Evolutionary conservation across 75 land plant species (phyloP).

Genomic region (Selaginella tamariscina): DNA sequence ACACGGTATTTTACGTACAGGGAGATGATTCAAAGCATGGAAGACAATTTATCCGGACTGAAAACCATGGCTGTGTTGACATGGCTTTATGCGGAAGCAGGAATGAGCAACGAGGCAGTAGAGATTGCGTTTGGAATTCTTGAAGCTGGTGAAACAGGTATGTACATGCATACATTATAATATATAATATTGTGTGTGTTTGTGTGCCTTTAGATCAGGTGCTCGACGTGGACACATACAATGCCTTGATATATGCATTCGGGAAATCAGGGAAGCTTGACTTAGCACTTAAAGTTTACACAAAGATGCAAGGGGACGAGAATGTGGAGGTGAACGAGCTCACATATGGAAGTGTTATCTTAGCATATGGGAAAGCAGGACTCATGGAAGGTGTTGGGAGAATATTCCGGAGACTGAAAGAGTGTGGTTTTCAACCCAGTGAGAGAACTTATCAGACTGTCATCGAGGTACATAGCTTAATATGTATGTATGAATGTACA

Average conservation of each 20-base stretch:
- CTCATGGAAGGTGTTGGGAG: slow-evolving; percentile 64
- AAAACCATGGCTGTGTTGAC: background rate
- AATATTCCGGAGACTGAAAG: slow-evolving; percentile 48
- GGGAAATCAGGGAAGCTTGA: slow-evolving; percentile 44
- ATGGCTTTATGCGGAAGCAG: slow-evolving; percentile 40
- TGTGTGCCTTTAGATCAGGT: too few species aligned
- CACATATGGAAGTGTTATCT: slow-evolving; percentile 52
- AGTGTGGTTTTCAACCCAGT: slow-evolving; percentile 44
- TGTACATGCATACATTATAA: too few species aligned
- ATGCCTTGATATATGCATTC: slow-evolving; percentile 59
- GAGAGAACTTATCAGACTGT: slow-evolving; percentile 46
- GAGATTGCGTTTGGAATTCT: slow-evolving; percentile 12
- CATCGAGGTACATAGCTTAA: too few species aligned
- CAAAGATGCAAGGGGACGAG: slow-evolving; percentile 51
- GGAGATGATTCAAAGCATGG: background rate
- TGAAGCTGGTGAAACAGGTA: too few species aligned
- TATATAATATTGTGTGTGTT: too few species aligned
- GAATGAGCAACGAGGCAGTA: slow-evolving; percentile 44
- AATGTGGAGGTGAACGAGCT: slow-evolving; percentile 51
- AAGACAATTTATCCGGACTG: background rate
- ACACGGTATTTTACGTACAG: too few species aligned
- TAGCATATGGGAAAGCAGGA: slow-evolving; percentile 65
- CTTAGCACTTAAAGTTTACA: slow-evolving; percentile 46
- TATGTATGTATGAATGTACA: too few species aligned
- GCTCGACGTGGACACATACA: slow-evolving; percentile 43